Percentiles rank a stretch among this genome's conserved stretches.
phyloP scores from a whole-genome alignment of 768 basidiomycete genomes.

The Xerocomellus amylosporus region DNA sequence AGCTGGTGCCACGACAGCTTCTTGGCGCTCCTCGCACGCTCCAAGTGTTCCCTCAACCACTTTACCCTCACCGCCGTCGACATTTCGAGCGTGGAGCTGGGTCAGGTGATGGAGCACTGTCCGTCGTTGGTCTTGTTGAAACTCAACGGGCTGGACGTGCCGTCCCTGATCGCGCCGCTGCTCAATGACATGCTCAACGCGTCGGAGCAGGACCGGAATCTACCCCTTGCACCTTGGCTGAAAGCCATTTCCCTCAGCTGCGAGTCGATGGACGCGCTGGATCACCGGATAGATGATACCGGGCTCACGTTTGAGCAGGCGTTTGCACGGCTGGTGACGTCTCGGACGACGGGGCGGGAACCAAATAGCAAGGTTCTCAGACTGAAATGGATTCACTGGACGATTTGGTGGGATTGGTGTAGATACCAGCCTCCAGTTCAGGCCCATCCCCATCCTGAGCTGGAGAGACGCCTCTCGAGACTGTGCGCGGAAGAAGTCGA shows the following conservation, averaged over 20 bases:
- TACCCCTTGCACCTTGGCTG: slow-evolving; percentile 29
- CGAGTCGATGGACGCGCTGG: slow-evolving; percentile 25
- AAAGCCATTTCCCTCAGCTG: slow-evolving; percentile 32
- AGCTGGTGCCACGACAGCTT: slow-evolving; percentile 31
- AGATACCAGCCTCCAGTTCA: slow-evolving; percentile 20
- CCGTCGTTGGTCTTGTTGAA: slow-evolving; percentile 31
- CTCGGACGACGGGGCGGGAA: slow-evolving; percentile 27
- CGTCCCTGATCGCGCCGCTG: slow-evolving; percentile 19
- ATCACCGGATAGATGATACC: slow-evolving; percentile 17
- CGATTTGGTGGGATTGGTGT: slow-evolving; percentile 32
- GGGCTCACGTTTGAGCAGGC: slow-evolving; percentile 30
- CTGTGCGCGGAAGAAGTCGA: slow-evolving; percentile 27
- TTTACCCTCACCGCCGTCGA: slow-evolving; percentile 29
- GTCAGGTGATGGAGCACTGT: slow-evolving; percentile 28
- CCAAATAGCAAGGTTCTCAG: slow-evolving; percentile 24
- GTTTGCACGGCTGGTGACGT: slow-evolving; percentile 23
- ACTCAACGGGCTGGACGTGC: slow-evolving; percentile 27
- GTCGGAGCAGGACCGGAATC: slow-evolving; percentile 14
- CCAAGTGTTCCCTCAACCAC: slow-evolving; percentile 30
- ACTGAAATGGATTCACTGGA: slow-evolving; percentile 33
- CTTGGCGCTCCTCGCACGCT: slow-evolving; percentile 24
- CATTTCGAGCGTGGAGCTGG: slow-evolving; percentile 21
- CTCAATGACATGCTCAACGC: slow-evolving; percentile 24
- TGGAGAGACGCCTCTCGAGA: slow-evolving; percentile 22
- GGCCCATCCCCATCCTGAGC: slow-evolving; percentile 19